Conservation (phyloP, 2,329 filamentous ascomycete species). For the Diaporthe ampelina region DNA sequence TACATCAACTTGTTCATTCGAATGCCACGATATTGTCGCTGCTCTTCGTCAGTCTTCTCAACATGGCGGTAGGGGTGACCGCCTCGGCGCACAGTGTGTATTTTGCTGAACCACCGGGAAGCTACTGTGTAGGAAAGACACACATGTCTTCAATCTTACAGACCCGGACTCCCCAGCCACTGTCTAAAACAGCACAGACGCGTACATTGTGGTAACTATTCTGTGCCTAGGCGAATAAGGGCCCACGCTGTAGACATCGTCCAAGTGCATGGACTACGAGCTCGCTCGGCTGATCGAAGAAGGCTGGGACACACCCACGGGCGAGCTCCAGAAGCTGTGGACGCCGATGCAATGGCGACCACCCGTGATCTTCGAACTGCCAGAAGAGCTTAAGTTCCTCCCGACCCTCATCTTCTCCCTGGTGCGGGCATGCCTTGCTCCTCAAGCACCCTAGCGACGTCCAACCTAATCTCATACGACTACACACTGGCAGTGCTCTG, state of each 20-base stretch:
- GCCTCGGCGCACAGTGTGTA: background rate
- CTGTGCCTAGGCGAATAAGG: background rate
- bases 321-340: background rate
- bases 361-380: background rate
- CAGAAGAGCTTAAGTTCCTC: background rate
- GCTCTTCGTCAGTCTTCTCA: background rate
- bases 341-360: background rate
- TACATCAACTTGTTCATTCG: background rate
- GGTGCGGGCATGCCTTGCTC: background rate
- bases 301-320: slow-evolving; percentile 1
- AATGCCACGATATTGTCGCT: background rate
- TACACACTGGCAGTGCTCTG: background rate
- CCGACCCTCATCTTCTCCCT: background rate
- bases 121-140: background rate
- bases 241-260: background rate
- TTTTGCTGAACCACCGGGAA: background rate
- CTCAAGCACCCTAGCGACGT: background rate
- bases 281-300: slow-evolving; percentile 6
- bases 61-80: background rate
- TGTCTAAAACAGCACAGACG: background rate
- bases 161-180: background rate
- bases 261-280: slow-evolving; percentile 9
- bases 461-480: background rate
- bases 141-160: background rate
- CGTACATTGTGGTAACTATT: background rate